Conservation (phyloP, 257 asterid genomes). For the Solanum pimpinellifolium region DNA sequence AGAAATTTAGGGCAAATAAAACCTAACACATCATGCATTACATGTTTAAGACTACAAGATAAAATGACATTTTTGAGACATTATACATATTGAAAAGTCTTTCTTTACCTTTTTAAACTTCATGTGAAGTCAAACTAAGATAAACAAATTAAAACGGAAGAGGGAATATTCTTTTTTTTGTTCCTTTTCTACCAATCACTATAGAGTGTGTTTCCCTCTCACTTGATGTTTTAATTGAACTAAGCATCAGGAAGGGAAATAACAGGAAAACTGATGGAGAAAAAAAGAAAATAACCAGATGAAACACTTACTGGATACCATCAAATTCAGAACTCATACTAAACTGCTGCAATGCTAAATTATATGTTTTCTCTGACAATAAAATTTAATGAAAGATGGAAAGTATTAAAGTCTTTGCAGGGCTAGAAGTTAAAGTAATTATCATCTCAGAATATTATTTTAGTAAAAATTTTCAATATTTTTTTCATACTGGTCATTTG, state of each 20-base stretch:
- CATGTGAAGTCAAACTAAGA: not conserved
- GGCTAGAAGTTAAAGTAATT: not conserved
- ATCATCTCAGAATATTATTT: not conserved
- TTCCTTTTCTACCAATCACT: not conserved
- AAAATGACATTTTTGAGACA: not conserved
- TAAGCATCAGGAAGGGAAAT: not conserved
- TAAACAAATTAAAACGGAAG: not conserved
- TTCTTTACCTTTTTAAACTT: not conserved
- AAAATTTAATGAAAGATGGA: not conserved
- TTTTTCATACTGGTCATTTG: not conserved
- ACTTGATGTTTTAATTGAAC: not conserved
- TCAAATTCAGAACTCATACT: not conserved
- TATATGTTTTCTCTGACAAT: not conserved
- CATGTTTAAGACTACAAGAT: not conserved
- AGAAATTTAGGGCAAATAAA: too few species aligned
- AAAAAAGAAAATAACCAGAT: not conserved
- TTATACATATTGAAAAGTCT: not conserved
- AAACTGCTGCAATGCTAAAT: not conserved
- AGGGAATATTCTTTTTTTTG: not conserved
- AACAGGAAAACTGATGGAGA: not conserved
- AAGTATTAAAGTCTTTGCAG: not conserved
- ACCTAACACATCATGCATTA: fast-evolving
- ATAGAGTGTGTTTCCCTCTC: not conserved
- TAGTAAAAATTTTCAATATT: not conserved
- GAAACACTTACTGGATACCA: not conserved